These are phyloP conservation scores for Eustoma russellianum DNA, from an alignment of 257 asterid genomes.

Conservation along the genomic window DNA sequence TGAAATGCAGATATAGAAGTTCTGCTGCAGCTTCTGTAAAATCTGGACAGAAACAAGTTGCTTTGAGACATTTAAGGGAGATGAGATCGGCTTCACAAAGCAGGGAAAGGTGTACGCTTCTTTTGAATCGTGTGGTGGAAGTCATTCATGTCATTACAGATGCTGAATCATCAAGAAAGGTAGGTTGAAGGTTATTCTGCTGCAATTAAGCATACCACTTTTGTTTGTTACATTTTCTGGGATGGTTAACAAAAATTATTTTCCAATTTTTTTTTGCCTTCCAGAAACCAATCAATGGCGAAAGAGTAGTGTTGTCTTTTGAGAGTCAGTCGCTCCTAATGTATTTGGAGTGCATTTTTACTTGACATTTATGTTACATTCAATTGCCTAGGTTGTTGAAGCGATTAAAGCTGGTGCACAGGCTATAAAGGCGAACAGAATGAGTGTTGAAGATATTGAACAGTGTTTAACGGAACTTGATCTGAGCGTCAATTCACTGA, in stretches of 20 bases:
- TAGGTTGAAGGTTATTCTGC: constrained; percentile 11
- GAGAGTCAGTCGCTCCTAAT: no score
- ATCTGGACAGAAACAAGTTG: constrained; percentile 46
- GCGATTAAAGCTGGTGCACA: constrained; percentile 56
- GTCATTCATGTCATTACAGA: constrained; percentile 60
- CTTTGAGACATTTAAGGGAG: constrained; percentile 57
- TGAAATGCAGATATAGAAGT: constrained; percentile 42
- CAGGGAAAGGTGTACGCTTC: constrained; percentile 55
- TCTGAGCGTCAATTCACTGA: constrained; percentile 48
- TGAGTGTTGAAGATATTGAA: constrained; percentile 57
- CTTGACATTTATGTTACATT: constrained; percentile 6
- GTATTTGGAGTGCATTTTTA: no score
- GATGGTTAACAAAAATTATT: neutral
- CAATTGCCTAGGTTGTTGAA: constrained; percentile 53
- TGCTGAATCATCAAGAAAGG: constrained; percentile 80
- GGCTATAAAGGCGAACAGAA: constrained; percentile 51
- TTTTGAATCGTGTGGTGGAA: constrained; percentile 64
- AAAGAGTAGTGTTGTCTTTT: no score
- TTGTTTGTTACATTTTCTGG: neutral
- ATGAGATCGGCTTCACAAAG: constrained; percentile 59
- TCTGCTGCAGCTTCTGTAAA: constrained; percentile 49
- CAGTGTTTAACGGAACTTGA: constrained; percentile 57
- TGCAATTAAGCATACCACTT: neutral
- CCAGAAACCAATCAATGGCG: no score
- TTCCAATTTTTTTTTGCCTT: no score